Conservation (phyloP, 371 early-diverging fungal species). For the Nosema muscidifuracis region DNA sequence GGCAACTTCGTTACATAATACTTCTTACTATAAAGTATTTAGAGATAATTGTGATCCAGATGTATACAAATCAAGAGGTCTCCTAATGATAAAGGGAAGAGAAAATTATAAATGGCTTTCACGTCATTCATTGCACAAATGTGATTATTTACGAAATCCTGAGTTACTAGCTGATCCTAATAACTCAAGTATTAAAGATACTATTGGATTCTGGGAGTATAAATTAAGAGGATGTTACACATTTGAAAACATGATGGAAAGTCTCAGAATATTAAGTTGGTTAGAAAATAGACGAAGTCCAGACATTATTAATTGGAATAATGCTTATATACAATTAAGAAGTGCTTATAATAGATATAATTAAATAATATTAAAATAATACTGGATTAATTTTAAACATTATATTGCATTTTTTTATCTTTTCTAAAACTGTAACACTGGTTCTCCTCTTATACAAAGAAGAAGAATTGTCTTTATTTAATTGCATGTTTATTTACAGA, state of each 20-base stretch:
- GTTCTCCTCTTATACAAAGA: too few relatives aligned
- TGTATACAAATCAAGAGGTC: neutral
- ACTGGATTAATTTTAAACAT: too few relatives aligned
- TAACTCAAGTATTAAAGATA: neutral
- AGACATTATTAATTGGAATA: neutral
- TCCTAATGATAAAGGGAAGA: neutral
- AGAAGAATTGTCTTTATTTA: too few relatives aligned
- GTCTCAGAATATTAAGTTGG: neutral
- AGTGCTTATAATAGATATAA: too few relatives aligned
- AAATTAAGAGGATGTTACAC: neutral
- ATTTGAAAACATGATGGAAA: neutral
- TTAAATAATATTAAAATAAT: too few relatives aligned
- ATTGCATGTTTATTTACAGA: too few relatives aligned
- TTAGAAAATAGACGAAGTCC: neutral
- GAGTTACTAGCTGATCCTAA: neutral
- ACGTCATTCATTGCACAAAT: neutral
- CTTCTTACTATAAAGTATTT: constrained; percentile 1
- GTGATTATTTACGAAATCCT: neutral
- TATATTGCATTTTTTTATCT: too few relatives aligned
- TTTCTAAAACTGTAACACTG: too few relatives aligned
- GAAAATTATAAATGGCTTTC: neutral
- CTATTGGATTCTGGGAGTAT: neutral
- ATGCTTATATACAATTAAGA: too few relatives aligned
- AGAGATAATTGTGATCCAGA: neutral
- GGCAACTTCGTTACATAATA: neutral